These are phyloP conservation scores for Perilla frutescens DNA, from an alignment of 257 asterid species.

Conservation along the genomic window DNA sequence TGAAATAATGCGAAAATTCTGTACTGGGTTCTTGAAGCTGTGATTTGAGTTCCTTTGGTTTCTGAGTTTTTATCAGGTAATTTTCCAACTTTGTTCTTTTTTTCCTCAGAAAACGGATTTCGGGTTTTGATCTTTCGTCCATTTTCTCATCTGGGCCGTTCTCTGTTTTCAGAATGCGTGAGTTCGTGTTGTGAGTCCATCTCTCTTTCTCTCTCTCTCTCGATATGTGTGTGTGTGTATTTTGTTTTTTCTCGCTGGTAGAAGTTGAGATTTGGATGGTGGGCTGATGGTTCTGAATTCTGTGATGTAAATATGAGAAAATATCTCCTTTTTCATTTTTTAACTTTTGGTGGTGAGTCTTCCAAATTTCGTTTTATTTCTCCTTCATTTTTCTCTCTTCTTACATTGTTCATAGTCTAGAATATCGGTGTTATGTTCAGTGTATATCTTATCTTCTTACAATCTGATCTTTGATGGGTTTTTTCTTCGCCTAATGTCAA, in stretches of 20 bases:
- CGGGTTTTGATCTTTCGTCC: constrained; percentile 44
- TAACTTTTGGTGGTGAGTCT: neutral
- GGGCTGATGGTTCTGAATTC: constrained; percentile 25
- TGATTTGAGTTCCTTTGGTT: constrained; percentile 35
- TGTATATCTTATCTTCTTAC: constrained; percentile 29
- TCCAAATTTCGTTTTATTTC: neutral
- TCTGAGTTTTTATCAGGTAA: constrained; percentile 34
- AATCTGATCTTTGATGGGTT: constrained; percentile 36
- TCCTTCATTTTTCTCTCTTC: constrained; percentile 8
- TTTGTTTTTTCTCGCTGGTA: constrained; percentile 20
- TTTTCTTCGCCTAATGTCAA: constrained; percentile 35
- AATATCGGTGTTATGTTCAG: constrained; percentile 7
- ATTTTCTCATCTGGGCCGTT: constrained; percentile 34
- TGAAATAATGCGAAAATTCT: constrained; percentile 20
- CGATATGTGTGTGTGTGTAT: constrained; percentile 15
- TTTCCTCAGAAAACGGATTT: constrained; percentile 16
- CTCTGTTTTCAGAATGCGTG: constrained; percentile 13
- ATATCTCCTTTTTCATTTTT: neutral
- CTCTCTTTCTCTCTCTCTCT: neutral
- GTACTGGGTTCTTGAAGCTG: constrained; percentile 39
- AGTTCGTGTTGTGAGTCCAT: constrained; percentile 6
- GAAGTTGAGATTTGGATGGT: constrained; percentile 35
- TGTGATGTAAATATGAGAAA: constrained; percentile 29
- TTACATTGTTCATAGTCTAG: constrained; percentile 11
- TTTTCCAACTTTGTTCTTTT: constrained; percentile 13